Evolutionary conservation across 1,139 yeast species (phyloP).

Genomic region (Lodderomyces beijingensis): DNA sequence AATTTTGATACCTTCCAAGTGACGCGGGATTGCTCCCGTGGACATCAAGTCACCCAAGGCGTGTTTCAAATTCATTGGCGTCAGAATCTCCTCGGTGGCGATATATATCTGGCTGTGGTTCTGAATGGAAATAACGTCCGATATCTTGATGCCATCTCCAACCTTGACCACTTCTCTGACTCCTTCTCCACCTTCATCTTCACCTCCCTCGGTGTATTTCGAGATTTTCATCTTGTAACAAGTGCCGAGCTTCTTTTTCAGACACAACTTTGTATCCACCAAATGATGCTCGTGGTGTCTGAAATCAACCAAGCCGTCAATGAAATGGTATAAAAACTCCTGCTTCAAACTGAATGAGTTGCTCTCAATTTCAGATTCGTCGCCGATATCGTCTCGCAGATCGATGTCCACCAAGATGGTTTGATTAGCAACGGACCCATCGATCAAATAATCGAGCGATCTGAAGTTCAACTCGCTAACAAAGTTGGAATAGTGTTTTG

Average conservation of each 20-base stretch:
- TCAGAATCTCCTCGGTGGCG: slow-evolving; percentile 48
- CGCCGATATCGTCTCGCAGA: slow-evolving; percentile 38
- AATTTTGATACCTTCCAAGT: slow-evolving; percentile 27
- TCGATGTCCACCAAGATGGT: slow-evolving; percentile 53
- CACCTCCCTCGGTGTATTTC: slow-evolving; percentile 29
- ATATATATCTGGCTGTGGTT: slow-evolving; percentile 58
- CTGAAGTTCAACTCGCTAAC: slow-evolving; percentile 69
- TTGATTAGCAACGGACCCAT: slow-evolving; percentile 47
- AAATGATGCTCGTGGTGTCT: slow-evolving; percentile 15
- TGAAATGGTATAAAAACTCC: slow-evolving; percentile 62
- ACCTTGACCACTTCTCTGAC: slow-evolving; percentile 33
- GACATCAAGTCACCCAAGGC: slow-evolving; percentile 38
- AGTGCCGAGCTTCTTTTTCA: slow-evolving; percentile 35
- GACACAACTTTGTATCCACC: slow-evolving; percentile 28
- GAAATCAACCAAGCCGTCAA: slow-evolving; percentile 37
- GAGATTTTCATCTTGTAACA: slow-evolving; percentile 39
- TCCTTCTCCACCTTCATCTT: too few relatives aligned
- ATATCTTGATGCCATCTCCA: slow-evolving; percentile 41
- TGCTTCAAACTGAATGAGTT: slow-evolving; percentile 29
- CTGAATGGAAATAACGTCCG: slow-evolving; percentile 42
- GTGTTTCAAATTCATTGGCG: slow-evolving; percentile 35
- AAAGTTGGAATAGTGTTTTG: slow-evolving; percentile 62
- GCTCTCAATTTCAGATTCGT: slow-evolving; percentile 14
- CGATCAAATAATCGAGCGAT: slow-evolving; percentile 52
- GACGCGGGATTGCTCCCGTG: slow-evolving; percentile 28